These are phyloP conservation scores for Cladorrhinum samala DNA, from an alignment of 495 filamentous ascomycete species.

Conservation along the genomic window DNA sequence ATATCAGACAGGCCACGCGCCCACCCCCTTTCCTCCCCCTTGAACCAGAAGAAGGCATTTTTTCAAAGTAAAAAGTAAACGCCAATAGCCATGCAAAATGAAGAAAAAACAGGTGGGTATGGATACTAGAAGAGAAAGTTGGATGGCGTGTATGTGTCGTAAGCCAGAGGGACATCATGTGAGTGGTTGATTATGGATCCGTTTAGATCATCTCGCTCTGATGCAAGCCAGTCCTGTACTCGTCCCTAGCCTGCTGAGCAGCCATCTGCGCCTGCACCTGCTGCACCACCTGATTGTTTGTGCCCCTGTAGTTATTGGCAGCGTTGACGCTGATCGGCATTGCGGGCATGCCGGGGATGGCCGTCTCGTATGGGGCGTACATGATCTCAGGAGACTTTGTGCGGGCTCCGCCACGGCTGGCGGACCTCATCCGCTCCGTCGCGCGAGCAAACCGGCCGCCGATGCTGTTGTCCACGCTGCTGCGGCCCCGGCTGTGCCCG, in stretches of 20 bases:
- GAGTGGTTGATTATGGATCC: no score
- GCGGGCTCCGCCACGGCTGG: conserved; percentile 41
- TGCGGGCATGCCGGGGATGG: conserved; percentile 28
- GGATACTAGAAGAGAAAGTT: no score
- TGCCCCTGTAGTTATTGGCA: conserved; percentile 7
- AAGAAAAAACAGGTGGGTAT: no score
- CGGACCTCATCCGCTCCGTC: conserved; percentile 64
- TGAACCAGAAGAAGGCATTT: no score
- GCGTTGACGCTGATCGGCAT: conserved; percentile 6
- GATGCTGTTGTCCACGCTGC: conserved; percentile 55
- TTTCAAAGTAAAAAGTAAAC: no score
- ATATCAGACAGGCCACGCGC: no score
- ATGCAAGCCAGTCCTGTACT: conserved; percentile 39
- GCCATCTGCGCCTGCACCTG: conserved; percentile 21
- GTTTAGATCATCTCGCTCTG: conserved; percentile 44
- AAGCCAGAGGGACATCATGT: no score
- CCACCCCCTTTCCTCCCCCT: no score
- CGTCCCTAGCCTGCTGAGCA: conserved; percentile 24
- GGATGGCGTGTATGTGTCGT: no score
- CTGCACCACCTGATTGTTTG: conserved; percentile 14
- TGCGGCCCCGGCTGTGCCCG: conserved; percentile 60
- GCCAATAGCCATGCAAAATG: no score
- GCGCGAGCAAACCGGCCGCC: conserved; percentile 56
- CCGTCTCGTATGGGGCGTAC: conserved; percentile 52
- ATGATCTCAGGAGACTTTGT: conserved; percentile 36